Evolutionary conservation across 148 eudicot genomes (phyloP).

Genomic region (Gaultheria prostrata): DNA sequence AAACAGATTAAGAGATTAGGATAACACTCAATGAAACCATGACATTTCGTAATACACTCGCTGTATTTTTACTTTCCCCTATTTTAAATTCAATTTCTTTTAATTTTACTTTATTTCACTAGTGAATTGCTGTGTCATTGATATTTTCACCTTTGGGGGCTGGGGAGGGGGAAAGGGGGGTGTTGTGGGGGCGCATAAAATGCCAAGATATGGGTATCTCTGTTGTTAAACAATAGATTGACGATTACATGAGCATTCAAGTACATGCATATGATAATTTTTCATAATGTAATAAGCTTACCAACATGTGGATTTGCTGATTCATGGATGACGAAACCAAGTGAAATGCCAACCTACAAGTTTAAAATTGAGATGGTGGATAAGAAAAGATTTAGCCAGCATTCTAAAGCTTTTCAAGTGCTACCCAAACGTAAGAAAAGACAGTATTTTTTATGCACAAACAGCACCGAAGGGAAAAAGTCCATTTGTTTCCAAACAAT

Average conservation of each 20-base stretch:
- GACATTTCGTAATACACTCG: neutral
- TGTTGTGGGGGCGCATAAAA: neutral
- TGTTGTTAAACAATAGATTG: neutral
- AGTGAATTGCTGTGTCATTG: neutral
- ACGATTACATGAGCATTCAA: neutral
- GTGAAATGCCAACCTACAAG: slow-evolving; percentile 87
- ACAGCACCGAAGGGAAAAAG: neutral
- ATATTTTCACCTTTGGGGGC: neutral
- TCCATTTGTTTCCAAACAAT: neutral
- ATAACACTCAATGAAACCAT: neutral
- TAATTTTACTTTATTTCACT: neutral
- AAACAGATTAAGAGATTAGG: neutral
- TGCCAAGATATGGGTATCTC: neutral
- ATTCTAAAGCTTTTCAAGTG: neutral
- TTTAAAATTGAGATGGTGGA: neutral
- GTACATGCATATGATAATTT: neutral
- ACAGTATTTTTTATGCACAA: neutral
- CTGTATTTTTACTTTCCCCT: too few relatives aligned
- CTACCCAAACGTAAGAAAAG: neutral
- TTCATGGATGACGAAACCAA: slow-evolving; percentile 96
- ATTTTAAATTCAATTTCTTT: neutral
- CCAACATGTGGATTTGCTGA: slow-evolving; percentile 99
- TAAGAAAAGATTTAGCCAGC: slow-evolving; percentile 12
- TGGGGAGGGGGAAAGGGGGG: neutral
- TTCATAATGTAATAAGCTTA: slow-evolving; percentile 28